Percentiles rank a stretch among this genome's conserved stretches.
These are phyloP conservation scores for Solanum tacnaense DNA, from an alignment of 257 asterid genomes.

Conservation along the genomic window DNA sequence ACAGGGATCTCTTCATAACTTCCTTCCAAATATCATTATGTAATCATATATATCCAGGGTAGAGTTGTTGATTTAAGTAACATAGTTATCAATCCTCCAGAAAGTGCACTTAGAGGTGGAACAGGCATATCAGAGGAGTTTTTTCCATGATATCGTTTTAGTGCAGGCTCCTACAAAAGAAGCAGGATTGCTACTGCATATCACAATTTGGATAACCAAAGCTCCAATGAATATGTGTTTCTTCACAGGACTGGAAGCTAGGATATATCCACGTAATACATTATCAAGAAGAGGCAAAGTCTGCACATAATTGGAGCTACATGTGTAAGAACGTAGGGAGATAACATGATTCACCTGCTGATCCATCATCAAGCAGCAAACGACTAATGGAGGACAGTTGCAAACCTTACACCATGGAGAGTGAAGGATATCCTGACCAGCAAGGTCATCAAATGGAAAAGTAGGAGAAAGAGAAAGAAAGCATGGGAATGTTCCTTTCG, in stretches of 20 bases:
- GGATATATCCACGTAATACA: neutral
- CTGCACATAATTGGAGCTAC: neutral
- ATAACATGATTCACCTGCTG: neutral
- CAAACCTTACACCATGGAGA: neutral
- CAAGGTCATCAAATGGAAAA: neutral
- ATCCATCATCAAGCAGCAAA: neutral
- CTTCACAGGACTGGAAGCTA: neutral
- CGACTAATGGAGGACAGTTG: neutral
- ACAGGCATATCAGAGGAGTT: neutral
- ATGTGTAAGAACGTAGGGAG: neutral
- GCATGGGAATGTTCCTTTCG: neutral
- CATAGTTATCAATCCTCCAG: neutral
- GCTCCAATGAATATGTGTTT: neutral
- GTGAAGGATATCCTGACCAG: neutral
- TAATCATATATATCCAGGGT: neutral
- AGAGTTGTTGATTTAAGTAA: neutral
- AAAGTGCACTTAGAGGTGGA: neutral
- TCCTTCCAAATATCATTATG: neutral
- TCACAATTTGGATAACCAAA: neutral
- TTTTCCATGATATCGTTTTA: neutral
- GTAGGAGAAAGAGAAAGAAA: neutral
- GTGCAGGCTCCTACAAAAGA: neutral
- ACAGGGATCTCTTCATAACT: neutral
- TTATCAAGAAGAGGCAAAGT: neutral
- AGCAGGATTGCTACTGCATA: neutral